Percentiles rank a stretch among this genome's conserved stretches.
phyloP scores from a whole-genome alignment of 768 basidiomycete species.

The Leccinellum rugosiceps region DNA sequence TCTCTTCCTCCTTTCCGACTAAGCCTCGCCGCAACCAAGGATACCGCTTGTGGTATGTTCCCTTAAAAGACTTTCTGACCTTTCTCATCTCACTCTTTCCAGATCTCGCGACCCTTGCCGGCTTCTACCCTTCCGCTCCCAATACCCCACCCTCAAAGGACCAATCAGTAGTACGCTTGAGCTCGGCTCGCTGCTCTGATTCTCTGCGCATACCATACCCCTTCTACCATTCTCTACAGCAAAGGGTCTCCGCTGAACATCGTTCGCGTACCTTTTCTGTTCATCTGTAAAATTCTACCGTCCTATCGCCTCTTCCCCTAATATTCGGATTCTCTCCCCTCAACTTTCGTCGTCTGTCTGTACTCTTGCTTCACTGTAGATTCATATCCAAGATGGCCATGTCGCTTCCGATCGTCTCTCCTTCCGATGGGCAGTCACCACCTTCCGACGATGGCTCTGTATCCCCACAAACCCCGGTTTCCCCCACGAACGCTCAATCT shows the following conservation, averaged over 20 bases:
- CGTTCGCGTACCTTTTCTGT: conserved; percentile 42
- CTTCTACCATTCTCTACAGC: conserved; percentile 14
- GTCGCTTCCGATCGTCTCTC: conserved; percentile 38
- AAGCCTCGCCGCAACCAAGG: conserved; percentile 49
- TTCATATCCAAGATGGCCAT: conserved; percentile 30
- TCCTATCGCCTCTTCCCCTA: conserved; percentile 13
- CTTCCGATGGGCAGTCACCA: conserved; percentile 38
- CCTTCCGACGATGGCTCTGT: conserved; percentile 42
- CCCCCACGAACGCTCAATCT: conserved; percentile 35
- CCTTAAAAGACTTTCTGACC: neutral
- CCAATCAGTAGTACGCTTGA: conserved; percentile 58
- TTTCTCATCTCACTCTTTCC: conserved; percentile 2
- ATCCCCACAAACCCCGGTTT: conserved; percentile 48
- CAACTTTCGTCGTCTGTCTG: conserved; percentile 1
- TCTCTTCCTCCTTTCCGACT: conserved; percentile 34
- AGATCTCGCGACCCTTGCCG: conserved; percentile 97
- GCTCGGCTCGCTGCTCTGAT: conserved; percentile 59
- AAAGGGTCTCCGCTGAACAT: conserved; percentile 41
- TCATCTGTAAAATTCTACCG: conserved; percentile 25
- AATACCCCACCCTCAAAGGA: conserved; percentile 33
- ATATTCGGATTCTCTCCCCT: conserved; percentile 10
- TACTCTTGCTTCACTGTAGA: conserved; percentile 16
- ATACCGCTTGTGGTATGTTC: conserved; percentile 48
- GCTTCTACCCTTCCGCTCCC: conserved; percentile 58
- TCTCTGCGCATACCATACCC: conserved; percentile 19